A percentile compares a stretch with the other conserved stretches of the same genome.
Evolutionary conservation across 306 rosid species (phyloP).

Genomic region (Luffa acutangula): DNA sequence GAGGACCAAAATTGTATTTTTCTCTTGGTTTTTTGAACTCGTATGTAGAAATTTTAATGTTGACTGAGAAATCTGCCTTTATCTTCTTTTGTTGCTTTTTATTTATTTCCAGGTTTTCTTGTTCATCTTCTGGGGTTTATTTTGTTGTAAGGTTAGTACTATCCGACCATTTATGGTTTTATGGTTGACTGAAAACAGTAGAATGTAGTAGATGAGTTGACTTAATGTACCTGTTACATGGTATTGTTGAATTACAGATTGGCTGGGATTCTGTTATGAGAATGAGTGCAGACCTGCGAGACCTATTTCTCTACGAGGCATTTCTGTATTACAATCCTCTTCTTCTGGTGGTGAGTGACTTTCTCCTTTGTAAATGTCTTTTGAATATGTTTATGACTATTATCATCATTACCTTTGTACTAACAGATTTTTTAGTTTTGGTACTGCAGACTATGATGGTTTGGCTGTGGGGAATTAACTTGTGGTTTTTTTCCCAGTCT

Average conservation of each 20-base stretch:
- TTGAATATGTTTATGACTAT: background rate
- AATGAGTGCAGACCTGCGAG: conserved; percentile 91
- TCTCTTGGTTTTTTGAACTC: background rate
- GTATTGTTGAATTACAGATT: conserved; percentile 40
- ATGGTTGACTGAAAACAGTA: background rate
- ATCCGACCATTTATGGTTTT: background rate
- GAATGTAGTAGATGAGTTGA: background rate
- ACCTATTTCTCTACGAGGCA: conserved; percentile 85
- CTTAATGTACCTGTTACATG: background rate
- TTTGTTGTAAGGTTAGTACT: conserved; percentile 82
- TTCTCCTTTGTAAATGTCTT: conserved; percentile 1
- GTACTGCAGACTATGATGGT: conserved; percentile 74
- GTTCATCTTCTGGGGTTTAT: conserved; percentile 71
- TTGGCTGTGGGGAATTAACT: conserved; percentile 97
- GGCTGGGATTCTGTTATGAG: conserved; percentile 99
- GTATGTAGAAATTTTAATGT: background rate
- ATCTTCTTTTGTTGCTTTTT: background rate
- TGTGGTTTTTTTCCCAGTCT: conserved; percentile 69
- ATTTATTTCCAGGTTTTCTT: conserved; percentile 47
- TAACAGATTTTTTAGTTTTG: conserved; percentile 15
- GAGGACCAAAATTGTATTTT: background rate
- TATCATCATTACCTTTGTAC: conserved; percentile 5
- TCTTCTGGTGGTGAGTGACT: conserved; percentile 75
- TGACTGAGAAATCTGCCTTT: background rate
- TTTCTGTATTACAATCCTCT: conserved; percentile 97